A percentile compares a stretch with the other conserved stretches of the same genome.
These are phyloP conservation scores for Proliferodiscus dingleyae DNA, from an alignment of 2,329 filamentous ascomycete genomes.

Conservation along the genomic window DNA sequence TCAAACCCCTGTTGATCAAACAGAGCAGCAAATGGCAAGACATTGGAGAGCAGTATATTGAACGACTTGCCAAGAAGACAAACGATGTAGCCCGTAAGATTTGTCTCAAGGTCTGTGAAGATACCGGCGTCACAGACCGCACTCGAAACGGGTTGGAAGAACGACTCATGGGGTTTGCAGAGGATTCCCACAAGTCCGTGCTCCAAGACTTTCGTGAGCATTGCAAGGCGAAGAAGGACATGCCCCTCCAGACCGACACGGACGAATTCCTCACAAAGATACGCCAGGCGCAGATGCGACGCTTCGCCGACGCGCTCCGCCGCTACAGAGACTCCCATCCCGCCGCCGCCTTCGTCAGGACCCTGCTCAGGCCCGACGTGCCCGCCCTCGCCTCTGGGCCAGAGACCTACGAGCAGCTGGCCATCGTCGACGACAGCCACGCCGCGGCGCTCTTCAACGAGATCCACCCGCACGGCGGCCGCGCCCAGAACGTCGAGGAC, in stretches of 20 bases:
- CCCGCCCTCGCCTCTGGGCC: background rate
- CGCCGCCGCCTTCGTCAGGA: background rate
- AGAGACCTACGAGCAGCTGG: constrained; percentile 2
- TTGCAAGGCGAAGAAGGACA: constrained; percentile 6
- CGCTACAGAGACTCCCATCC: constrained; percentile 11
- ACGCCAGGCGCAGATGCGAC: constrained; percentile 3
- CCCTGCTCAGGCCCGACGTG: background rate
- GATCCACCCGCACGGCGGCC: constrained; percentile 16
- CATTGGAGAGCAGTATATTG: constrained; percentile 27
- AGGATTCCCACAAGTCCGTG: background rate
- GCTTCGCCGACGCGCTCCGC: constrained; percentile 15
- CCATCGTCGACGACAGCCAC: constrained; percentile 6
- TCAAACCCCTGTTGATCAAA: constrained; percentile 28
- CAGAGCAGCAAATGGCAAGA: constrained; percentile 33
- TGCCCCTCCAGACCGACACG: constrained; percentile 15
- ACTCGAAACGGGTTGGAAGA: constrained; percentile 5
- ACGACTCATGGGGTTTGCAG: constrained; percentile 3
- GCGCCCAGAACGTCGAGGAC: constrained; percentile 28
- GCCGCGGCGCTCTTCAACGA: constrained; percentile 13
- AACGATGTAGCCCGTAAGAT: constrained; percentile 15
- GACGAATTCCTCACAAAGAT: constrained; percentile 12
- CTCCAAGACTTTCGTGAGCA: constrained; percentile 1
- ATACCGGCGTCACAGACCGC: background rate
- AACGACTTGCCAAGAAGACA: constrained; percentile 15
- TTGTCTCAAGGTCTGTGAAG: constrained; percentile 18